Base-by-base conservation (phyloP, 2,329 filamentous ascomycete species). In the Fusarium transvaalense region DNA sequence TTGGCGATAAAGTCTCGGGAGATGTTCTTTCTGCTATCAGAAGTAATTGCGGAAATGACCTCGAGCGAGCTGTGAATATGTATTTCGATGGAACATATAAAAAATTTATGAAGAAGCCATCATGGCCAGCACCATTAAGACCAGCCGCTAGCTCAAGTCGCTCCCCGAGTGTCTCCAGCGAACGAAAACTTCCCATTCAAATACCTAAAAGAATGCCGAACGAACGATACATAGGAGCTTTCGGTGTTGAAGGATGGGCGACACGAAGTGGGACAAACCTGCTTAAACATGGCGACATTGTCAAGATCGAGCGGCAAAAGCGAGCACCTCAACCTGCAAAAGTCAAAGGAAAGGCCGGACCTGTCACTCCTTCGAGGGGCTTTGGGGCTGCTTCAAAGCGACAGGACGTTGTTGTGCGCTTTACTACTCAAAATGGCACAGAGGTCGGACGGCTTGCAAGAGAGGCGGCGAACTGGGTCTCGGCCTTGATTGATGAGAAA, bases 161-260 rank as follows among this genome's bases (percentile, higher is more conserved):
- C 42, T 42, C 67, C 10, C 51, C 69, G 3, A 67, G 19, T 29
- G 13, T 53, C 10, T 23, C 47, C 8, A 61, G 58, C 2, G 50
- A 68, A 29, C 69, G 51, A 25, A 48, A 72, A 8, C 19, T 58
- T 23, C 42, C 62, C 9, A 37, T 68, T n/a, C 55, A 19, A 10
- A 32, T 64, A 13, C 60, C 66, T 35, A 69, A 66, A 25, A 72
- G 64, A 6, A 79, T 82, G 56, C 81, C 83, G 0, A 74, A 77
- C 4, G 78, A 75, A 34, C 81, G 96, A 74, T 99, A 98, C 74
- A 87, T 98, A 64, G 96, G 96, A 19, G 93, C 94, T 0, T 96
- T 98, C 78, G 96, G 96, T 10, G 94, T 92, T 6, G 93, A 91
- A 55, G 96, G 91, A 6, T 99, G 96, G 96, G 90, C 93, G 8